Base-by-base conservation (phyloP, 2,329 filamentous ascomycete species). In the Cladobotryum protrusum region DNA sequence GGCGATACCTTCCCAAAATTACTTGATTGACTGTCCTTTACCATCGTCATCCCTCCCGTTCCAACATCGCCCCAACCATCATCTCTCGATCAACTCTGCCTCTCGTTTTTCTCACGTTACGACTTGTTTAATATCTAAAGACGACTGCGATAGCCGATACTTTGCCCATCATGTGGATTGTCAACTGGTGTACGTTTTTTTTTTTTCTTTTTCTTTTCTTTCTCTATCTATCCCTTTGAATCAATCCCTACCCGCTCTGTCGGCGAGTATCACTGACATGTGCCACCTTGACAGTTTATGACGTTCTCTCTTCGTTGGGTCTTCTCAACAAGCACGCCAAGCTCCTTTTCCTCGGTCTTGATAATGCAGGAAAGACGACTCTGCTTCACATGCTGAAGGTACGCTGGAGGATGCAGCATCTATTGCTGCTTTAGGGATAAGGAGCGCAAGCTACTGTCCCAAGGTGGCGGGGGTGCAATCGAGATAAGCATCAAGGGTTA, bases 261-360 rank as follows among this genome's bases (percentile, higher is more conserved):
- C 49, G 46, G 20, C 15, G 18, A 41, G 43, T 55, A 59, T 53
- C 56, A 59, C 66, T 67, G 64, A 68, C 66, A 66, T 58, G 62
- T 61, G 58, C 57, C 60, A 52, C 63, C 24, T 29, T 8, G 24
- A 29, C 6, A 68, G 89, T 95, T 74, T 95, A 89, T 80, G 89
- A 95, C 76, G 76, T 95, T 62, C 83, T 96, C 64, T 87, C 90
- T 63, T 88, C 83, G 58, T 80, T 96, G 56, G 90, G 90, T 62
- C 79, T 96, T 64, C 78, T 92, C 59, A 96, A 96, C 82, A 96
- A 96, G 81, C 89, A 95, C 71, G 90, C 89, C 64, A 96, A 96
- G 81, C 82, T 96, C 53, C 81, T 95, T 52, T 95, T 96, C 75
- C 83, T 96, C 57, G 90, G 90, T 61, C 85, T 96, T 55, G 90